Conservation (phyloP, 2,329 filamentous ascomycete genomes). For the Alternaria brassicae region DNA sequence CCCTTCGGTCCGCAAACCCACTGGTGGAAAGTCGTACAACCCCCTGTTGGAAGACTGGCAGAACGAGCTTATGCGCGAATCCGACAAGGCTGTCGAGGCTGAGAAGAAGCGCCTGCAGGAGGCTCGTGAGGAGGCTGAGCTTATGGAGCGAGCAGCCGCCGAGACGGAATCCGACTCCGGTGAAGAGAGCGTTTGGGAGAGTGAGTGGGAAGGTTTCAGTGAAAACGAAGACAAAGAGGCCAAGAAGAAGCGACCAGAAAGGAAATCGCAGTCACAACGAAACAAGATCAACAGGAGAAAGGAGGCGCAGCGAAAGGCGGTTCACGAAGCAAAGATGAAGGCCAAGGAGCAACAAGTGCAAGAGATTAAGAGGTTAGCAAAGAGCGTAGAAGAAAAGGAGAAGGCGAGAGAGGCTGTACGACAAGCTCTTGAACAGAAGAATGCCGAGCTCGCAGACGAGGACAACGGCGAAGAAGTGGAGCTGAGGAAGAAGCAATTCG, state of each 20-base stretch:
- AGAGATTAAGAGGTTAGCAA: slow-evolving; percentile 73
- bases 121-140: slow-evolving; percentile 71
- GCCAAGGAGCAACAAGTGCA: slow-evolving; percentile 74
- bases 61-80: slow-evolving; percentile 74
- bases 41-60: slow-evolving; percentile 88
- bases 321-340: slow-evolving; percentile 78
- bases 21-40: slow-evolving; percentile 90
- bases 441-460: slow-evolving; percentile 34
- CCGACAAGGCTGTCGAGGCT: slow-evolving; percentile 77
- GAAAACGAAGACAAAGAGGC: slow-evolving; percentile 62
- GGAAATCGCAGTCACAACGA: slow-evolving; percentile 85
- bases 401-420: slow-evolving; percentile 42
- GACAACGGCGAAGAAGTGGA: slow-evolving; percentile 50
- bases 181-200: slow-evolving; percentile 94
- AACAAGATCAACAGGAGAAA: slow-evolving; percentile 90
- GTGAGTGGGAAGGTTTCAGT: slow-evolving; percentile 70
- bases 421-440: slow-evolving; percentile 36
- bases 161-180: slow-evolving; percentile 78
- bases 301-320: slow-evolving; percentile 78
- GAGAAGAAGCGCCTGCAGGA: slow-evolving; percentile 76
- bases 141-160: slow-evolving; percentile 72
- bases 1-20: slow-evolving; percentile 79
- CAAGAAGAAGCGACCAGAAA: slow-evolving; percentile 76
- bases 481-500: slow-evolving; percentile 75
- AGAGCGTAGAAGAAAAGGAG: slow-evolving; percentile 68